These are phyloP conservation scores for Iberis pinnata DNA, from an alignment of 345 rosid genomes.

Conservation along the genomic window DNA sequence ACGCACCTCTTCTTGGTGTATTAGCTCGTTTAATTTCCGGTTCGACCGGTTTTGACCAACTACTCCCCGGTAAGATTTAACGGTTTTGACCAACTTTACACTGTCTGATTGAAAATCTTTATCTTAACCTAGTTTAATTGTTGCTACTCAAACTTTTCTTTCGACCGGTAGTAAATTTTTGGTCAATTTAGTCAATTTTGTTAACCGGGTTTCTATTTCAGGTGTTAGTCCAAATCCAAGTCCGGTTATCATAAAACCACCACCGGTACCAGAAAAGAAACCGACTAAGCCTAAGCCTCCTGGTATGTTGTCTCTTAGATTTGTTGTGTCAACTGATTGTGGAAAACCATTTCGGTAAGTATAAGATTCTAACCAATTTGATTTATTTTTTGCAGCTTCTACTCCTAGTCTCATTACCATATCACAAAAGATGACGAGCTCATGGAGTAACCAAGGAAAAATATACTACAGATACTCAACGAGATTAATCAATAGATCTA, in stretches of 20 bases:
- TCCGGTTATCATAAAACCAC: conserved; percentile 38
- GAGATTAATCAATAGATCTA: conserved; percentile 55
- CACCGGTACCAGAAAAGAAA: conserved; percentile 33
- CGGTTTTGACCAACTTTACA: too few relatives aligned
- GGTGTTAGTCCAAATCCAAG: conserved; percentile 38
- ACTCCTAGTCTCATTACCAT: conserved; percentile 45
- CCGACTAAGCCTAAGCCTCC: conserved; percentile 49
- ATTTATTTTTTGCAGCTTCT: conserved; percentile 34
- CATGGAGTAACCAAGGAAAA: conserved; percentile 59
- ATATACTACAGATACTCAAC: conserved; percentile 71
- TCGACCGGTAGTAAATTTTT: neutral
- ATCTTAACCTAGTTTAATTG: too few relatives aligned
- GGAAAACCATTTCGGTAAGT: neutral
- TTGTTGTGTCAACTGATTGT: neutral
- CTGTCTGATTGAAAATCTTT: too few relatives aligned
- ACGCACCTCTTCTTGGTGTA: conserved; percentile 84
- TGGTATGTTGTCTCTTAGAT: conserved; percentile 34
- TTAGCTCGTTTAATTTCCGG: conserved; percentile 68
- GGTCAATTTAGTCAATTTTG: neutral
- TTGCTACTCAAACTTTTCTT: neutral
- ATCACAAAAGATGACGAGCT: conserved; percentile 54
- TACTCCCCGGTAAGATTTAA: conserved; percentile 58
- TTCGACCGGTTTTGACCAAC: conserved; percentile 55
- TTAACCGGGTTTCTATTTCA: neutral
- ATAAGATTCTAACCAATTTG: neutral